Base-by-base conservation (phyloP, 495 filamentous ascomycete species). In the Xylaria telfairii region DNA sequence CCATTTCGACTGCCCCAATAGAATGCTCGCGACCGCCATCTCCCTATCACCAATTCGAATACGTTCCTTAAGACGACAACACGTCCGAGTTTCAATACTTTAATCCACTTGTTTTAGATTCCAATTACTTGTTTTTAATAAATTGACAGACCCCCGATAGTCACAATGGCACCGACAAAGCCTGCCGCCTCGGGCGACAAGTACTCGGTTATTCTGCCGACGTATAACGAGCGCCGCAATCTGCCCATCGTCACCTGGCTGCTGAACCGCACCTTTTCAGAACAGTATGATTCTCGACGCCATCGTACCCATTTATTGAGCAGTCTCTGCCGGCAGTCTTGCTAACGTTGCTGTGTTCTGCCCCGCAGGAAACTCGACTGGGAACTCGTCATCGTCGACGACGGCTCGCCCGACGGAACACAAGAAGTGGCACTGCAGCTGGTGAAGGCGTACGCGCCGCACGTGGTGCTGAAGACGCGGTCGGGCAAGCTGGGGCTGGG, bases 151-250 rank as follows among this genome's bases (percentile, higher is more conserved):
- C 0, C 34, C 15, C 12, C 15, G 21, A 1, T 54, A 13, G 34
- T 44, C 57, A 61, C 42, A 61, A 82, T 83, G 80, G 81, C 81
- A 66, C 73, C 81, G 67, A 74, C 70, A 34, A 80, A 82, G 75
- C 73, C 74, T 24, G 66, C 74, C 65, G 65, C 73, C 46, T 74
- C 74, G 7, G 80, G 85, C 74, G 84, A 94, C 89, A 95, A 96
- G 81, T 99, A 97, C 88, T 95, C 95, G 71, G 91, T 98, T 81
- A 94, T 98, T 79, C 89, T 99, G 68, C 96, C 96, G 51, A 99
- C 96, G 72, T 99, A 97, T 87, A 98, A 99, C 77, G 96, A 99
- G 86, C 93, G 96, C 79, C 90, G 89, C 74, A 99, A 99, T 86
- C 89, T 99, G 76, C 96, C 96, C 76, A 94, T 98, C 77, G 94